phyloP scores from a whole-genome alignment of 208 protist genomes.

The Trypanosoma melophagium region DNA sequence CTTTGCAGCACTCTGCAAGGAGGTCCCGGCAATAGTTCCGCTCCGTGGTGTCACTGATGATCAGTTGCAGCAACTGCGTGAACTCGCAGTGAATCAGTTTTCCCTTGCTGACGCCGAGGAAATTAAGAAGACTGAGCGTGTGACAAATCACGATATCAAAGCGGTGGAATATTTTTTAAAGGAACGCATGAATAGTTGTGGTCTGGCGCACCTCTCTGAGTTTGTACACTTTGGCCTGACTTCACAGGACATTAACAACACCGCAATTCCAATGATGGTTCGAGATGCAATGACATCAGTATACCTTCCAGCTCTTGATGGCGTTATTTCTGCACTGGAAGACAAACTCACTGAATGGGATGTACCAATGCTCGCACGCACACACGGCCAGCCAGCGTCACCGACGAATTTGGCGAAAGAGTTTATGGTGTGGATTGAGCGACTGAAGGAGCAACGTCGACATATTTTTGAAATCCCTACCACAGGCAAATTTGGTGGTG shows the following conservation, averaged over 20 bases:
- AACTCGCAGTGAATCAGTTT: slow-evolving; percentile 72
- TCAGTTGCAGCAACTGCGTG: slow-evolving; percentile 52
- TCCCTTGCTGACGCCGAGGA: slow-evolving; percentile 65
- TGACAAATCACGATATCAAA: slow-evolving; percentile 97
- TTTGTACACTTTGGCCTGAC: slow-evolving; percentile 98
- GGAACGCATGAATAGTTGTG: slow-evolving; percentile 75
- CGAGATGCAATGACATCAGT: slow-evolving; percentile 74
- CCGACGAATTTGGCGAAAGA: slow-evolving; percentile 94
- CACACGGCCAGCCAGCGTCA: slow-evolving; percentile 94
- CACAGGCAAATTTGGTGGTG: slow-evolving; percentile 93
- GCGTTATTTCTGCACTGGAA: slow-evolving; percentile 49
- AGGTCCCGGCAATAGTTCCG: slow-evolving; percentile 56
- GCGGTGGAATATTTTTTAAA: slow-evolving; percentile 97
- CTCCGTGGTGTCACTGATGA: slow-evolving; percentile 51
- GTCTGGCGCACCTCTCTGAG: slow-evolving; percentile 75
- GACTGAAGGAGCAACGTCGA: slow-evolving; percentile 75
- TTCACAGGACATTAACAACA: slow-evolving; percentile 98
- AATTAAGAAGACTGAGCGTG: slow-evolving; percentile 92
- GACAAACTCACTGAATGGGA: slow-evolving; percentile 70
- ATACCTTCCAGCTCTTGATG: slow-evolving; percentile 77
- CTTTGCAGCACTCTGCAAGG: slow-evolving; percentile 74
- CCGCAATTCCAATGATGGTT: slow-evolving; percentile 92
- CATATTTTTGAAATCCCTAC: slow-evolving; percentile 55
- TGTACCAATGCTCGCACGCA: slow-evolving; percentile 92
- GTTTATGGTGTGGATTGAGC: slow-evolving; percentile 91